These are phyloP conservation scores for Porcisia hertigi DNA, from an alignment of 208 protist species.

Conservation along the genomic window DNA sequence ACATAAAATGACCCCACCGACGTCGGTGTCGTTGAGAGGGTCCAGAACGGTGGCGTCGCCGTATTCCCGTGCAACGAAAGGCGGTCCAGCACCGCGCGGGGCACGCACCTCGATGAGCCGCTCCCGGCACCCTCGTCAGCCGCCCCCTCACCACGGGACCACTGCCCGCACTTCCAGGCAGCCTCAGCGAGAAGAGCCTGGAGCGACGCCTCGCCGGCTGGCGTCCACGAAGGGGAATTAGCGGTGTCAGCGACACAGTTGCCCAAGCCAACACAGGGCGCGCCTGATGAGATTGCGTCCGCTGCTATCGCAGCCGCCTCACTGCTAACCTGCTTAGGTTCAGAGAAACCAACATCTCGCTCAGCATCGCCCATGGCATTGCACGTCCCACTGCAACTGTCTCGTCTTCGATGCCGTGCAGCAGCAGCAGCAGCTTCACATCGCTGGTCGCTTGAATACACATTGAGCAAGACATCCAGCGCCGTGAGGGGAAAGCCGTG, in stretches of 20 bases:
- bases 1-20: conserved; percentile 16
- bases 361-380: neutral
- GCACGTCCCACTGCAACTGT: neutral
- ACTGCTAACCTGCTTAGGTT: neutral
- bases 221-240: neutral
- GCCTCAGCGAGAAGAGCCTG: conserved; percentile 44
- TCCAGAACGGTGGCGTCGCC: neutral
- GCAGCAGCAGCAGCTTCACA: neutral
- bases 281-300: neutral
- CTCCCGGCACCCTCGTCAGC: no score
- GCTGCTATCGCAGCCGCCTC: neutral
- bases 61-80: conserved; percentile 1
- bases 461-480: conserved; percentile 36
- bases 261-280: neutral
- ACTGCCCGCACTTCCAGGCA: conserved; percentile 53
- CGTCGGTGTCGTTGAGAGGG: neutral
- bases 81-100: neutral
- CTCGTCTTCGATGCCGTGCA: neutral
- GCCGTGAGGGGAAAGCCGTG: conserved; percentile 26
- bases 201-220: conserved; percentile 19
- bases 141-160: conserved; percentile 3
- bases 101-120: neutral
- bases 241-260: neutral
- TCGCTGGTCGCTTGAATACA: conserved; percentile 1
- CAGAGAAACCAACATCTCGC: neutral